phyloP scores from a whole-genome alignment of 441 rosid species.

The Erysimum cheiri region DNA sequence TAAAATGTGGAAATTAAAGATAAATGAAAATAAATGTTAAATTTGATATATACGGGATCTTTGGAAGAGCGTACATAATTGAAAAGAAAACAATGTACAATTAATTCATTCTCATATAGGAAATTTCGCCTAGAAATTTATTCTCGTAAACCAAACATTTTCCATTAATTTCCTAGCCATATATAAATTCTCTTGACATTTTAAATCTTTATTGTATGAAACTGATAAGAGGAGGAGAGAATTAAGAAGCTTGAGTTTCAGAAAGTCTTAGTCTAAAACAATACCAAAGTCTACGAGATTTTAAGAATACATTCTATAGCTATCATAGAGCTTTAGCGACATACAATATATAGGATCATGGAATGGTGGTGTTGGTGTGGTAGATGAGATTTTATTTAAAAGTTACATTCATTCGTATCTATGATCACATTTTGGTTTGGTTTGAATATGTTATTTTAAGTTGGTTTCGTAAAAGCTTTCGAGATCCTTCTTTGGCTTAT shows the following conservation, averaged over 20 bases:
- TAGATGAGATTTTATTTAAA: constrained; percentile 8
- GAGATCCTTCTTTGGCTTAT: constrained; percentile 10
- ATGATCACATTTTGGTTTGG: constrained; percentile 22
- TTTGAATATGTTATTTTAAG: constrained; percentile 14
- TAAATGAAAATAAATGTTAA: constrained; percentile 16
- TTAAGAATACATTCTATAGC: too few species aligned
- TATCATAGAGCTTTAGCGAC: too few species aligned
- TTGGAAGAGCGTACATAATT: not conserved
- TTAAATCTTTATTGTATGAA: not conserved
- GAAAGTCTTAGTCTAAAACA: too few species aligned
- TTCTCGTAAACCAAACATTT: not conserved
- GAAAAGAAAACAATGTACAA: not conserved
- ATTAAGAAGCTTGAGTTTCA: too few species aligned
- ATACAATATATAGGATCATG: not conserved
- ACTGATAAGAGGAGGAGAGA: not conserved
- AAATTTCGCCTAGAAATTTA: too few species aligned
- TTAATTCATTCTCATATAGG: not conserved
- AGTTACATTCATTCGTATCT: constrained; percentile 1
- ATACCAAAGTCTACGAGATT: too few species aligned
- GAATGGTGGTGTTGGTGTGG: constrained; percentile 25
- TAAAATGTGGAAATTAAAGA: constrained; percentile 35
- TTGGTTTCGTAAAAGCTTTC: constrained; percentile 17
- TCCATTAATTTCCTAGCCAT: not conserved
- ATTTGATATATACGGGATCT: not conserved
- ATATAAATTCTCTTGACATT: not conserved